Percentiles rank a stretch among this genome's conserved stretches.
Evolutionary conservation across 441 rosid genomes (phyloP).

Genomic region (Biscutella laevigata): DNA sequence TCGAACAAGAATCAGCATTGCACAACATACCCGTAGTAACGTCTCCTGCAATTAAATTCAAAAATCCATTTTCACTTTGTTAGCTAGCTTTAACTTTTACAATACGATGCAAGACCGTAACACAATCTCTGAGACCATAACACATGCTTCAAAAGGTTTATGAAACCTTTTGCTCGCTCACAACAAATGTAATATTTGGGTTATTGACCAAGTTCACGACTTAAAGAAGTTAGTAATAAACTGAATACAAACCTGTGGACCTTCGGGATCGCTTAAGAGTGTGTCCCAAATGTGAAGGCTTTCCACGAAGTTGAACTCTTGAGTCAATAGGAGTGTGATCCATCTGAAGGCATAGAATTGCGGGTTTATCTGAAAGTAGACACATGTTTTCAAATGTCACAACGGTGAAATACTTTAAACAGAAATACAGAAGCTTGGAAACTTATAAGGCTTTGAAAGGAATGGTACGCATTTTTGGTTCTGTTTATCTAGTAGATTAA

Average conservation of each 20-base stretch:
- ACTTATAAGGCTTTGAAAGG: neutral
- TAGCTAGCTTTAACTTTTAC: neutral
- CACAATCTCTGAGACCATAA: neutral
- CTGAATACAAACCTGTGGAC: conserved; percentile 56
- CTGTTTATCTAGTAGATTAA: neutral
- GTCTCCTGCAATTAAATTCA: conserved; percentile 49
- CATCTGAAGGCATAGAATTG: conserved; percentile 86
- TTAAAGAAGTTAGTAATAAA: neutral
- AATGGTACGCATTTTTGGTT: neutral
- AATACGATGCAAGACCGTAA: neutral
- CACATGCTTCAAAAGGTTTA: neutral
- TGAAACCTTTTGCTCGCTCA: too few relatives aligned
- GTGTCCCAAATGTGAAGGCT: conserved; percentile 85
- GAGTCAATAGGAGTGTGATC: conserved; percentile 84
- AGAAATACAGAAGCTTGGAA: neutral
- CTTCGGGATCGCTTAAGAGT: conserved; percentile 73
- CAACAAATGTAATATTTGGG: neutral
- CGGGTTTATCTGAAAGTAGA: conserved; percentile 61
- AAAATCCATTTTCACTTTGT: neutral
- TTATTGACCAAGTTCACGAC: neutral
- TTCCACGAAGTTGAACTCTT: conserved; percentile 71
- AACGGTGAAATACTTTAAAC: neutral
- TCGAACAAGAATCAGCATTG: conserved; percentile 77
- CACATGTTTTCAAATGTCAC: conserved; percentile 6
- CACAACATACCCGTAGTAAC: conserved; percentile 75